These are phyloP conservation scores for Yarrowia sp. DNA, from an alignment of 805 yeast species.

Conservation along the genomic window DNA sequence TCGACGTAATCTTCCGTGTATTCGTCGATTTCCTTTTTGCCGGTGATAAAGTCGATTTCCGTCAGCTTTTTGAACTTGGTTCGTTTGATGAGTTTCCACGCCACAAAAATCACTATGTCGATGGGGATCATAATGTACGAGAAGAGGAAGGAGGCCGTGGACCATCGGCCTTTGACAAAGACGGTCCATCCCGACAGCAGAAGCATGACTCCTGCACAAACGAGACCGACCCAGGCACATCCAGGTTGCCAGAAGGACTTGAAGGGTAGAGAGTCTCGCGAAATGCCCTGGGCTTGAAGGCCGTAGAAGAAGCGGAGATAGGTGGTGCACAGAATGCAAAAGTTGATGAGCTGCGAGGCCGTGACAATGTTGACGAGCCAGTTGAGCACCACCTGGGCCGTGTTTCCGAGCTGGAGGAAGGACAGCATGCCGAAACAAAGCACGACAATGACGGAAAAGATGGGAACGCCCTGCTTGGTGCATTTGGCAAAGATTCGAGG, in stretches of 20 bases:
- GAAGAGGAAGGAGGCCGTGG: slow-evolving; percentile 57
- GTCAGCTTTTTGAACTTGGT: slow-evolving; percentile 46
- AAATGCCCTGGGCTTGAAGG: slow-evolving; percentile 50
- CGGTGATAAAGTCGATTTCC: slow-evolving; percentile 54
- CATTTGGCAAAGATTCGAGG: slow-evolving; percentile 64
- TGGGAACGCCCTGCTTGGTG: slow-evolving; percentile 66
- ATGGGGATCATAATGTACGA: slow-evolving; percentile 70
- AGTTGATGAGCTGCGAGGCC: slow-evolving; percentile 63
- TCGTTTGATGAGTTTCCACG: slow-evolving; percentile 52
- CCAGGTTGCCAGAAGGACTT: slow-evolving; percentile 60
- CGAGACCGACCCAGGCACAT: slow-evolving; percentile 49
- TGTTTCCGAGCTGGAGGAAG: slow-evolving; percentile 57
- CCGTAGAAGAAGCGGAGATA: slow-evolving; percentile 63
- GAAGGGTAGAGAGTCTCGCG: slow-evolving; percentile 48
- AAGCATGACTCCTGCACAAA: slow-evolving; percentile 49
- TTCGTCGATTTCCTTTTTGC: slow-evolving; percentile 55
- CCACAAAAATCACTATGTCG: slow-evolving; percentile 46
- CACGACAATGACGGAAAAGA: slow-evolving; percentile 47
- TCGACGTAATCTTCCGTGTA: slow-evolving; percentile 43
- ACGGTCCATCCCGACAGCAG: slow-evolving; percentile 66
- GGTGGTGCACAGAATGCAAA: slow-evolving; percentile 53
- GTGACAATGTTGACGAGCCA: slow-evolving; percentile 64
- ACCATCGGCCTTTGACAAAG: slow-evolving; percentile 66
- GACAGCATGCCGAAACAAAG: slow-evolving; percentile 61
- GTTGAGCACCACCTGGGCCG: slow-evolving; percentile 59